These are phyloP conservation scores for Platanthera zijinensis DNA, from an alignment of 106 monocot species.

Conservation along the genomic window DNA sequence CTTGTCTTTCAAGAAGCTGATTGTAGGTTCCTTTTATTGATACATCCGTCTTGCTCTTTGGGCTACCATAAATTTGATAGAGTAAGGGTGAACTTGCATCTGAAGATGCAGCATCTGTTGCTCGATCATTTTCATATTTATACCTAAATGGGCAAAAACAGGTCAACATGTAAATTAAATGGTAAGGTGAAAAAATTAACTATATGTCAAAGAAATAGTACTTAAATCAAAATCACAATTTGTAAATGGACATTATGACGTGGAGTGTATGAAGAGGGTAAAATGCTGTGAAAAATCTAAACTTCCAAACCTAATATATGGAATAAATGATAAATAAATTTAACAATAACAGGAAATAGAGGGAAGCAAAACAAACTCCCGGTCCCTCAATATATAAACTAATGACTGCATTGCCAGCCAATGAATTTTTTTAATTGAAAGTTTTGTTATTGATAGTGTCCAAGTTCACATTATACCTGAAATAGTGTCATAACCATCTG, in stretches of 20 bases:
- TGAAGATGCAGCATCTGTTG: slow-evolving; percentile 68
- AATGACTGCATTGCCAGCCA: neutral
- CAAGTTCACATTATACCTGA: too few relatives aligned
- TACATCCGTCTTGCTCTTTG: slow-evolving; percentile 46
- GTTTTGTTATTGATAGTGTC: too few relatives aligned
- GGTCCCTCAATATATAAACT: neutral
- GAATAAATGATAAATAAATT: neutral
- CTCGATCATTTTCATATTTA: slow-evolving; percentile 86
- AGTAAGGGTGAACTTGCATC: slow-evolving; percentile 78
- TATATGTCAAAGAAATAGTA: neutral
- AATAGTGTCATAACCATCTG: too few relatives aligned
- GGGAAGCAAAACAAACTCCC: neutral
- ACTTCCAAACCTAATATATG: neutral
- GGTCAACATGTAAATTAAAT: neutral
- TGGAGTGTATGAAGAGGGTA: neutral
- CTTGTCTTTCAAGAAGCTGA: slow-evolving; percentile 99
- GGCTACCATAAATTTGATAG: slow-evolving; percentile 80
- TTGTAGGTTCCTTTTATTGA: slow-evolving; percentile 64
- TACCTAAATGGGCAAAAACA: slow-evolving; percentile 39
- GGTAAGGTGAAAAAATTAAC: neutral
- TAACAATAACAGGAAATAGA: neutral
- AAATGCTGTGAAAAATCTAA: neutral
- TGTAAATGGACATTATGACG: neutral
- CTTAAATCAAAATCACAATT: neutral
- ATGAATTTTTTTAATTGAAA: neutral